phyloP scores from a whole-genome alignment of 2,329 filamentous ascomycete genomes.

The Diaporthe aspalathi region DNA sequence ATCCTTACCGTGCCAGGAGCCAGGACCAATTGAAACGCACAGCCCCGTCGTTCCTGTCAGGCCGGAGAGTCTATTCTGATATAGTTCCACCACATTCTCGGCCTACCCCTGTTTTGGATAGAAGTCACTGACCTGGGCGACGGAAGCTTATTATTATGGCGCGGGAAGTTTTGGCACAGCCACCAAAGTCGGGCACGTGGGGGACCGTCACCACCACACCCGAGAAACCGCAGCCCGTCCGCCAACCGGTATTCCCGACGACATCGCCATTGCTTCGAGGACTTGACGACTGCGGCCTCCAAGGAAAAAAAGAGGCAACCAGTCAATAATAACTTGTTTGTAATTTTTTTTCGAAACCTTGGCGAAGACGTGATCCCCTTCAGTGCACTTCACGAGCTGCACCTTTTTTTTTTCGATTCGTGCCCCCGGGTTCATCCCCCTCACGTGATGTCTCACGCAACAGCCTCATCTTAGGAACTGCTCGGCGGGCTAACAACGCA shows the following conservation, averaged over 20 bases:
- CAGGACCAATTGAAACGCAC: constrained; percentile 29
- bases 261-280: not conserved
- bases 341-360: no score
- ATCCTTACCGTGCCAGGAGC: not conserved
- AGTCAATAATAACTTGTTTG: no score
- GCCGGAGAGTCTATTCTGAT: constrained; percentile 1
- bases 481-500: not conserved
- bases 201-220: not conserved
- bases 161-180: constrained; percentile 12
- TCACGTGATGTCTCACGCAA: not conserved
- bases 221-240: not conserved
- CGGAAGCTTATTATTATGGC: constrained; percentile 18
- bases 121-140: constrained; percentile 15
- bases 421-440: not conserved
- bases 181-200: constrained; percentile 11
- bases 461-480: not conserved
- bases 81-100: not conserved
- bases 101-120: constrained; percentile 30
- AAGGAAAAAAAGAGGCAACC: not conserved
- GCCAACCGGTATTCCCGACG: constrained; percentile 12
- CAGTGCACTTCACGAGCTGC: not conserved
- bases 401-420: not conserved
- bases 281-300: constrained; percentile 11
- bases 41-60: constrained; percentile 11
- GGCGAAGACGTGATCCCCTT: no score